Conservation (phyloP, 2,329 filamentous ascomycete species). For the Aspergillus pseudonomiae region DNA sequence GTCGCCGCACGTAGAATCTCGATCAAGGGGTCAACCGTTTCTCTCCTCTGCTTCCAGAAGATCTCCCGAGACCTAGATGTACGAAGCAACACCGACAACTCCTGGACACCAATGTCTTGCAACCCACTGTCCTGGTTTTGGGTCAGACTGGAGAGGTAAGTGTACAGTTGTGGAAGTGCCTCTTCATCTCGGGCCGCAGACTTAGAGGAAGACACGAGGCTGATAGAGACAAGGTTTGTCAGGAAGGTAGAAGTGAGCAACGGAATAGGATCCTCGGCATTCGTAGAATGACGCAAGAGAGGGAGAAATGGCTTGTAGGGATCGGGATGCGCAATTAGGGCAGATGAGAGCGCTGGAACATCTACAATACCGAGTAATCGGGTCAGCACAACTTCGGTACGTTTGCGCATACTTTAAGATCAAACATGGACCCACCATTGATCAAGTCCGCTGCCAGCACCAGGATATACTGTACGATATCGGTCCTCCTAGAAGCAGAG, state of each 20-base stretch:
- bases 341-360: conserved; percentile 75
- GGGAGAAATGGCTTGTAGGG: conserved; percentile 79
- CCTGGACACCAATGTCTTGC: conserved; percentile 93
- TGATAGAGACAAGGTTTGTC: conserved; percentile 72
- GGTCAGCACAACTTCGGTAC: not conserved
- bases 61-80: conserved; percentile 72
- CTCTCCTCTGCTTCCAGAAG: conserved; percentile 88
- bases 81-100: conserved; percentile 83
- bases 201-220: conserved; percentile 64
- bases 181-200: conserved; percentile 65
- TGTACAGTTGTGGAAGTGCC: conserved; percentile 79
- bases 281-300: conserved; percentile 79
- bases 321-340: conserved; percentile 71
- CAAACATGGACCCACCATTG: conserved; percentile 61
- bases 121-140: conserved; percentile 85
- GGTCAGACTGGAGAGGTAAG: conserved; percentile 80
- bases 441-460: conserved; percentile 87
- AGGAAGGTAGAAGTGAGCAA: conserved; percentile 88
- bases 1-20: conserved; percentile 77
- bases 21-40: conserved; percentile 80
- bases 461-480: conserved; percentile 93
- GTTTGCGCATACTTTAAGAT: not conserved
- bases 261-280: conserved; percentile 83
- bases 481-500: conserved; percentile 78
- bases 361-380: conserved; percentile 54